Conservation (phyloP, 1,284 basidiomycete genomes). For the Rhodotorula sp. region DNA sequence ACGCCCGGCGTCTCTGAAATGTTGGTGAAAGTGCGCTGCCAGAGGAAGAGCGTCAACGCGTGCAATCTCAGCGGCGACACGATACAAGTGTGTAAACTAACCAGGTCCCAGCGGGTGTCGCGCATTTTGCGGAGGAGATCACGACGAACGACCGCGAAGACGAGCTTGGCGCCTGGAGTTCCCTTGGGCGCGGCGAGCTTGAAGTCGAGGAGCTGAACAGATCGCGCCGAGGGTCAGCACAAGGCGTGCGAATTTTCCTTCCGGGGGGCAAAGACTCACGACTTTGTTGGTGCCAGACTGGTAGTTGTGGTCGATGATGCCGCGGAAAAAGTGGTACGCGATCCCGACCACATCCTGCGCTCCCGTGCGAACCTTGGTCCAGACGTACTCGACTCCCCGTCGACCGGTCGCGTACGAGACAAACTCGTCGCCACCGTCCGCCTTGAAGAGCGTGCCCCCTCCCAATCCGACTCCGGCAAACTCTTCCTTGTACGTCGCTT, state of each 20-base stretch:
- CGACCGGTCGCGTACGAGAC: conserved; percentile 23
- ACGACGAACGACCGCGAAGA: conserved; percentile 24
- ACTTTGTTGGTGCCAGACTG: conserved; percentile 16
- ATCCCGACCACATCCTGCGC: conserved; percentile 14
- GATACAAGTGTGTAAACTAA: not conserved
- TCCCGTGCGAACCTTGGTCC: conserved; percentile 12
- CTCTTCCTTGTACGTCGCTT: conserved; percentile 6
- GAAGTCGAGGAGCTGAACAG: conserved; percentile 23
- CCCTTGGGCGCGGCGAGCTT: conserved; percentile 21
- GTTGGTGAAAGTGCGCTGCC: conserved; percentile 29
- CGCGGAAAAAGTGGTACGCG: conserved; percentile 11
- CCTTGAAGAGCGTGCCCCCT: conserved; percentile 10
- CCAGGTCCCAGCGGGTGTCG: conserved; percentile 33
- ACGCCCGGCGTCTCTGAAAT: conserved; percentile 12
- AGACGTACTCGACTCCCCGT: conserved; percentile 18
- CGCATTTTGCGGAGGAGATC: conserved; percentile 7
- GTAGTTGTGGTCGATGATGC: conserved; percentile 16
- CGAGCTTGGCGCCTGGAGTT: conserved; percentile 27
- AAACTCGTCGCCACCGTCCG: conserved; percentile 32
- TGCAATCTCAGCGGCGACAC: not conserved
- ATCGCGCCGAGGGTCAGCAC: not conserved
- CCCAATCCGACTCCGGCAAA: conserved; percentile 35
- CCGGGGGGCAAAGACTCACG: conserved; percentile 5
- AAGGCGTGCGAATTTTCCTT: not conserved
- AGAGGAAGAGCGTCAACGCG: not conserved